These are phyloP conservation scores for Panicum miliaceum DNA, from an alignment of 176 grass and related monocot genomes.

Conservation along the genomic window DNA sequence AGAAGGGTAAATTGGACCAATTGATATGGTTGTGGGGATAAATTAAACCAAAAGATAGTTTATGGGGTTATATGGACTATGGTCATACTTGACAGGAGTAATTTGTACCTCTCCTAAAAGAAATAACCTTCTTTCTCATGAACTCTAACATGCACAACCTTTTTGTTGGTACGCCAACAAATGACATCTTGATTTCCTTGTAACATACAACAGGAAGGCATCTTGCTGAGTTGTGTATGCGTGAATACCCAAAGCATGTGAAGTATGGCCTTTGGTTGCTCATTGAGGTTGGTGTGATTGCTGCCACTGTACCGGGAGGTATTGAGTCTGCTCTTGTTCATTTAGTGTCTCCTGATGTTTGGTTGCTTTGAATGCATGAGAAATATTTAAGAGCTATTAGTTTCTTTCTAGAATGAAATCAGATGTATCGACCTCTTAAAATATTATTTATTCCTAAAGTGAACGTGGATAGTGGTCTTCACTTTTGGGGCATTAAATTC, in stretches of 20 bases:
- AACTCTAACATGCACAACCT: not conserved
- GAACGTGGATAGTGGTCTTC: not conserved
- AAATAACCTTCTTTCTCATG: not conserved
- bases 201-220: conserved; percentile 64
- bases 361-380: not conserved
- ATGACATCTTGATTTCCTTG: conserved; percentile 2
- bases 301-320: conserved; percentile 83
- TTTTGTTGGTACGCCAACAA: not conserved
- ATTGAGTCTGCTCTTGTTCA: conserved; percentile 2
- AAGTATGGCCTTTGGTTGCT: conserved; percentile 68
- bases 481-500: not conserved
- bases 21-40: too few relatives aligned
- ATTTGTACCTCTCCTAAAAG: not conserved
- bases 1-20: too few relatives aligned
- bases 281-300: conserved; percentile 72
- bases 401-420: not conserved
- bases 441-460: not conserved
- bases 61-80: too few relatives aligned
- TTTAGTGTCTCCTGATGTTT: not conserved
- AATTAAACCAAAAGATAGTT: too few relatives aligned
- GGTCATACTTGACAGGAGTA: too few relatives aligned
- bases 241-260: conserved; percentile 70
- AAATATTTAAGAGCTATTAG: not conserved
- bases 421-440: not conserved
- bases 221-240: conserved; percentile 72